Evolutionary conservation across 2,329 filamentous ascomycete species (phyloP), one percentile per base, ranked within the genome.

Genomic region (Cytospora mali): DNA sequence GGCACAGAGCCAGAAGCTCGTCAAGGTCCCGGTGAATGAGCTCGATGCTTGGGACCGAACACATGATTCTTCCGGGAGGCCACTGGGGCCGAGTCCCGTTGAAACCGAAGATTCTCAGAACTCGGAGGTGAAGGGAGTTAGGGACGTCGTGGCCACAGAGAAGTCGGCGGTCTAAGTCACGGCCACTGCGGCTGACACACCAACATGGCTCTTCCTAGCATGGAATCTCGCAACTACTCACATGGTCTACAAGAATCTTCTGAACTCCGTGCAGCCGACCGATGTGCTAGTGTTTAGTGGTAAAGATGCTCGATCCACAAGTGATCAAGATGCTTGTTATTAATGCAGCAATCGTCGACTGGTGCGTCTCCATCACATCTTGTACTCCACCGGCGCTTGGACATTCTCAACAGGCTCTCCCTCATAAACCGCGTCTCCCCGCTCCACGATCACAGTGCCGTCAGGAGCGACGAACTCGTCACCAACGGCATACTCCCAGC

Each of bases 31-130:
- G 0, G 66, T 76, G 0, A 70, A 65, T 0, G 71, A 81, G 35
- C 57, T 85, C 11, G 73, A 69, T 2, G 68, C 70, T 3, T 85
- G 79, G 80, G 80, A 83, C 68, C 72, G 67, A 5, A 69, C 68
- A 53, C 69, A 73, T 66, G 73, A 70, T 51, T 65, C 65, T 7
- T 64, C 66, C 1, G 70, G 71, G 14, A 65, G 68, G 11, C 61
- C 59, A 31, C 25, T 67, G 3, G 33, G 25, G 7, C n/a, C 10
- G 16, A 21, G 21, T 21, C 35, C 31, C 16, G 33, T 49, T 5
- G 31, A 4, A 2, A 57, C 54, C 31, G 25, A 48, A 21, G 28
- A 61, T 29, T 10, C 11, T 14, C 29, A 52, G 7, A n/a, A 11
- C n/a, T 46, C 42, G n/a, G 42, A 46, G n/a, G n/a, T 11, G n/a